A percentile compares a stretch with the other conserved stretches of the same genome.
These are phyloP conservation scores for Colletotrichum tanaceti DNA, from an alignment of 2,329 filamentous ascomycete genomes.

Conservation along the genomic window DNA sequence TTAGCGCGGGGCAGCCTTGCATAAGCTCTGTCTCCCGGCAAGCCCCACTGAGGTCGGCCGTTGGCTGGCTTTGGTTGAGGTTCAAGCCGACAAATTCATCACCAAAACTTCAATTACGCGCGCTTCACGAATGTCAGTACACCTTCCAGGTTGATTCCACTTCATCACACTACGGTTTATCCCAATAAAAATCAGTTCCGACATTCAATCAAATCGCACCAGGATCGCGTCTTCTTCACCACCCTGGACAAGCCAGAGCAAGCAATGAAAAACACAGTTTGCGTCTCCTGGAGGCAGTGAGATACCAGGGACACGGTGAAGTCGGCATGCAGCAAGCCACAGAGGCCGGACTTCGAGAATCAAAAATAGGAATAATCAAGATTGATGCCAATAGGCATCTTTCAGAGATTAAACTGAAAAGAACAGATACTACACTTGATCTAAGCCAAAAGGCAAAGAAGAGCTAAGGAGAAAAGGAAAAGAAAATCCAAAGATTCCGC, in stretches of 20 bases:
- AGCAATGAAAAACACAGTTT: conserved; percentile 70
- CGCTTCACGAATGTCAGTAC: not conserved
- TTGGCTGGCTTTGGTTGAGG: conserved; percentile 15
- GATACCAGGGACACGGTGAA: conserved; percentile 77
- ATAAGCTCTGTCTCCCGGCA: conserved; percentile 16
- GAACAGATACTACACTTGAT: conserved; percentile 86
- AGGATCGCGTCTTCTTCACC: conserved; percentile 62
- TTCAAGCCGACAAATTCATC: conserved; percentile 8
- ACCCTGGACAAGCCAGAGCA: conserved; percentile 59
- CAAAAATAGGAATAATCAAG: conserved; percentile 82
- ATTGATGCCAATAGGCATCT: conserved; percentile 71
- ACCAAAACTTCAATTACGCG: not conserved
- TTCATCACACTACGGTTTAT: too few relatives aligned
- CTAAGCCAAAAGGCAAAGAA: conserved; percentile 64
- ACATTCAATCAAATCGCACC: too few relatives aligned
- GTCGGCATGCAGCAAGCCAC: conserved; percentile 72
- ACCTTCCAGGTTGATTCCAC: too few relatives aligned
- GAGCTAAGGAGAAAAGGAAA: conserved; percentile 45
- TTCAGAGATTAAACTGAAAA: conserved; percentile 88
- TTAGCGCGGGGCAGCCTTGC: conserved; percentile 27
- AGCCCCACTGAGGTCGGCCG: conserved; percentile 18
- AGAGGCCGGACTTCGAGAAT: conserved; percentile 60
- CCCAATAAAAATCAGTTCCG: too few relatives aligned
- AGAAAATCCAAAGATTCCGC: conserved; percentile 43
- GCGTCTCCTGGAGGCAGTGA: conserved; percentile 78